A percentile compares a stretch with the other conserved stretches of the same genome.
phyloP scores from a whole-genome alignment of 2,329 filamentous ascomycete genomes.

The Allantophomopsis cytisporea region DNA sequence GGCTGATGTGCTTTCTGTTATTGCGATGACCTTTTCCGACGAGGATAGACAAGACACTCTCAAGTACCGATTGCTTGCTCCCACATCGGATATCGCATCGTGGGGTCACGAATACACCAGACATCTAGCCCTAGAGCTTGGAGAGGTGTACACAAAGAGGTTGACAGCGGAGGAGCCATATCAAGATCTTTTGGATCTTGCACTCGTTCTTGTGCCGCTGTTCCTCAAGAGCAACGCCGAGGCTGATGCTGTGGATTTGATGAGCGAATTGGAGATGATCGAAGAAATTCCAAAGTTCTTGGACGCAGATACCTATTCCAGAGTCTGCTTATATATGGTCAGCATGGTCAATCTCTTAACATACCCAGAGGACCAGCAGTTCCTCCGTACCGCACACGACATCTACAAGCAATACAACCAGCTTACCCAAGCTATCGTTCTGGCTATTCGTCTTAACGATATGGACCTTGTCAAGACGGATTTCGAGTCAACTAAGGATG shows the following conservation, averaged over 20 bases:
- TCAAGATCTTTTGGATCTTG: conserved; percentile 75
- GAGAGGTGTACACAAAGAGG: conserved; percentile 82
- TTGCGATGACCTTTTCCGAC: conserved; percentile 98
- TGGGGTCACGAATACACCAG: conserved; percentile 99
- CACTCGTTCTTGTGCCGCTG: conserved; percentile 74
- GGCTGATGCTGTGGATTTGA: conserved; percentile 90
- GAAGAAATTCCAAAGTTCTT: conserved; percentile 80
- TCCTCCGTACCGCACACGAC: conserved; percentile 81
- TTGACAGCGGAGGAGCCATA: conserved; percentile 74
- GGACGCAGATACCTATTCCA: conserved; percentile 83
- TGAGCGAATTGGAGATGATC: conserved; percentile 97
- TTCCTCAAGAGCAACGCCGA: conserved; percentile 97
- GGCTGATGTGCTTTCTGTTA: conserved; percentile 90
- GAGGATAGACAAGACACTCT: conserved; percentile 92
- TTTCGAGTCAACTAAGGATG: conserved; percentile 69
- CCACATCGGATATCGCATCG: conserved; percentile 82
- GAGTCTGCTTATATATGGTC: conserved; percentile 96
- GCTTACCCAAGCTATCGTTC: conserved; percentile 81
- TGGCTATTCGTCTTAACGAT: conserved; percentile 90
- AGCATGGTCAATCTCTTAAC: conserved; percentile 97
- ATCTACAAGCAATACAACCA: conserved; percentile 93
- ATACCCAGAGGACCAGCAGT: conserved; percentile 93
- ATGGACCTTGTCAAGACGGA: conserved; percentile 68
- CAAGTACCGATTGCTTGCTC: conserved; percentile 84
- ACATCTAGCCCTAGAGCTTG: conserved; percentile 90